Percentiles rank a stretch among this genome's conserved stretches.
These are phyloP conservation scores for Mesotaenium endlicherianum DNA, from an alignment of 139 green algal genomes.

Conservation along the genomic window DNA sequence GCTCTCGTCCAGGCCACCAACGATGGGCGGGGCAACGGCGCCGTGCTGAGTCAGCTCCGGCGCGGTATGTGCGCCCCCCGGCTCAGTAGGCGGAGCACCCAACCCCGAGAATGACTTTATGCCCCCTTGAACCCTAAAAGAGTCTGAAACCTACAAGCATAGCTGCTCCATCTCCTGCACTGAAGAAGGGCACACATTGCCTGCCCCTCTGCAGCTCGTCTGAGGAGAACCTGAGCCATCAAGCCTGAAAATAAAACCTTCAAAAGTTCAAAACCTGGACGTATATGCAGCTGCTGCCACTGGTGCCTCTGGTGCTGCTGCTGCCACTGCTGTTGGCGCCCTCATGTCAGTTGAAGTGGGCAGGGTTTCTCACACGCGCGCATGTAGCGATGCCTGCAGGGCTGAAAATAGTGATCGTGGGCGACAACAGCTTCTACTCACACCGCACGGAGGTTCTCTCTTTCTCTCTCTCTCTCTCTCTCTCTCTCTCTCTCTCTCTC, in stretches of 20 bases:
- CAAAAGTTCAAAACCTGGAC: background rate
- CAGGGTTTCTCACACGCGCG: background rate
- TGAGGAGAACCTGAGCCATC: too few relatives aligned
- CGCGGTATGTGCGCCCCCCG: too few relatives aligned
- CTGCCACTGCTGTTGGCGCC: too few relatives aligned
- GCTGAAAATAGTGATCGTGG: slow-evolving; percentile 28
- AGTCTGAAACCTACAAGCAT: too few relatives aligned
- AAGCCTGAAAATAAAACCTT: background rate
- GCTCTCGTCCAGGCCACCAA: background rate
- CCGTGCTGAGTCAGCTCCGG: too few relatives aligned
- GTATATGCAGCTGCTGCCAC: background rate
- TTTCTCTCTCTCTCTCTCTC: background rate
- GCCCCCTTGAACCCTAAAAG: too few relatives aligned
- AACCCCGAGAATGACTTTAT: too few relatives aligned
- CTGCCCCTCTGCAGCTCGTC: too few relatives aligned
- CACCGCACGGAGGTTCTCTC: slow-evolving; percentile 34
- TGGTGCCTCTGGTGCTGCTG: too few relatives aligned
- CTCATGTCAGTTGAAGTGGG: background rate
- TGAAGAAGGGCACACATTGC: too few relatives aligned
- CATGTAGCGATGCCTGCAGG: slow-evolving; percentile 10
- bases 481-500: background rate
- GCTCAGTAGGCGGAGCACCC: too few relatives aligned
- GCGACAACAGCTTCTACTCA: slow-evolving; percentile 53
- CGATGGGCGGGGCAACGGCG: background rate
- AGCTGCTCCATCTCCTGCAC: too few relatives aligned